Evolutionary conservation across 805 yeast species (phyloP).

Genomic region (Suhomyces canberraensis): DNA sequence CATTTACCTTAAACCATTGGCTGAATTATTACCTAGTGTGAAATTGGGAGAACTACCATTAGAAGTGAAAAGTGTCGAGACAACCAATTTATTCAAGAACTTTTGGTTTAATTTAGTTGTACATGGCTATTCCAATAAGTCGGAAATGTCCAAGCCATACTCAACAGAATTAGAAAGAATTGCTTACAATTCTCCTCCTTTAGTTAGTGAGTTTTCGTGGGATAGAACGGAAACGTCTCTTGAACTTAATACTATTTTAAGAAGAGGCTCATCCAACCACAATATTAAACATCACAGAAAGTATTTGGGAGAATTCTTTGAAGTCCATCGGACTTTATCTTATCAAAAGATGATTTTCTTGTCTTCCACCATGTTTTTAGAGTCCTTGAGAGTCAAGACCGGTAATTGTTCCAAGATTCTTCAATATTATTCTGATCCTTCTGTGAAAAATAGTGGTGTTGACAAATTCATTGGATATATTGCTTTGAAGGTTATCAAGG

Average conservation of each 20-base stretch:
- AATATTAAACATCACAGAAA: conserved; percentile 75
- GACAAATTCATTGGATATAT: conserved; percentile 66
- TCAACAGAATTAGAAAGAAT: conserved; percentile 55
- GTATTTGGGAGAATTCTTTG: conserved; percentile 49
- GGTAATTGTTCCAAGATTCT: conserved; percentile 82
- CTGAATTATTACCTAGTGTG: conserved; percentile 64
- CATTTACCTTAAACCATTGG: conserved; percentile 66
- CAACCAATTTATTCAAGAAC: conserved; percentile 68
- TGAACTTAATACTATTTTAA: conserved; percentile 84
- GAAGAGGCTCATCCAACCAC: conserved; percentile 83
- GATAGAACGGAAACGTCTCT: conserved; percentile 87
- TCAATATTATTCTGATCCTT: conserved; percentile 82
- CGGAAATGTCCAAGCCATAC: conserved; percentile 51
- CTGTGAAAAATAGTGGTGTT: conserved; percentile 63
- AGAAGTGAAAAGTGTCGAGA: conserved; percentile 43
- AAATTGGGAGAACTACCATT: conserved; percentile 41
- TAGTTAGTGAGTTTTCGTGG: conserved; percentile 27
- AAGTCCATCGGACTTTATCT: conserved; percentile 52
- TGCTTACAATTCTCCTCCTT: conserved; percentile 65
- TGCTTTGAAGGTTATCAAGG: conserved; percentile 55
- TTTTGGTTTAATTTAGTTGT: conserved; percentile 93
- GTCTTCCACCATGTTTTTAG: conserved; percentile 77
- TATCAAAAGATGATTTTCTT: conserved; percentile 83
- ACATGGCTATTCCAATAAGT: conserved; percentile 75
- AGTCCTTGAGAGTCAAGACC: conserved; percentile 68